These are phyloP conservation scores for Phialophora tarda DNA, from an alignment of 2,329 filamentous ascomycete species.

Conservation along the genomic window DNA sequence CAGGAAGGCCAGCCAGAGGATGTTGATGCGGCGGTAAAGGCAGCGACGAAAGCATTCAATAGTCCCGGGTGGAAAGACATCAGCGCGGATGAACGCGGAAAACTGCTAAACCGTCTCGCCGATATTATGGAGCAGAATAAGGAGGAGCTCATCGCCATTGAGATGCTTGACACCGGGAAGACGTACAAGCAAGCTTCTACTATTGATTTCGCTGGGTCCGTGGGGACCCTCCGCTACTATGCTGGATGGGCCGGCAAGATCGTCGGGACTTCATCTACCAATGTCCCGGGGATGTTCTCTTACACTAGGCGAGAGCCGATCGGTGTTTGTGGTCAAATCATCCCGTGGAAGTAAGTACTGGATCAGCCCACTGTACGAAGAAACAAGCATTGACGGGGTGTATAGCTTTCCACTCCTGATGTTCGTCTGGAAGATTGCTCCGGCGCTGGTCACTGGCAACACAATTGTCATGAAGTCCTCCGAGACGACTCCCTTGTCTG, in stretches of 20 bases:
- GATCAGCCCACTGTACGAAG: neutral
- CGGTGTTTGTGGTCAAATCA: conserved; percentile 77
- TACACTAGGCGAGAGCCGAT: conserved; percentile 80
- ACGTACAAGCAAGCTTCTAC: conserved; percentile 67
- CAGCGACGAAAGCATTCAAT: conserved; percentile 42
- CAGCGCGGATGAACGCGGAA: conserved; percentile 47
- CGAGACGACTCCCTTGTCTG: conserved; percentile 62
- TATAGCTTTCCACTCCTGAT: conserved; percentile 21
- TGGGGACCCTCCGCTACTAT: conserved; percentile 77
- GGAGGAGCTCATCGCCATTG: conserved; percentile 67
- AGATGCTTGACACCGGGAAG: conserved; percentile 83
- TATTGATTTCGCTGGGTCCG: conserved; percentile 71
- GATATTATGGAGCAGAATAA: conserved; percentile 70
- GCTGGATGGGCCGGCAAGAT: conserved; percentile 81
- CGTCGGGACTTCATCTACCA: conserved; percentile 75
- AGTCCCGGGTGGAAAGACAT: conserved; percentile 61
- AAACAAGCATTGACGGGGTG: neutral
- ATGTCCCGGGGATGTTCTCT: conserved; percentile 73
- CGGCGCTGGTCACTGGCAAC: conserved; percentile 70
- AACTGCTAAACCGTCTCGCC: conserved; percentile 53
- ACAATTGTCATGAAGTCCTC: conserved; percentile 72
- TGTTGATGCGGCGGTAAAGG: conserved; percentile 46
- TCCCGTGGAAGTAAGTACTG: conserved; percentile 76
- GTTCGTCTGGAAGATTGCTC: conserved; percentile 60
- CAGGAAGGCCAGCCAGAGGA: conserved; percentile 44